phyloP scores from a whole-genome alignment of 192 early-diverging fungal genomes.

The Coemansia furcata region DNA sequence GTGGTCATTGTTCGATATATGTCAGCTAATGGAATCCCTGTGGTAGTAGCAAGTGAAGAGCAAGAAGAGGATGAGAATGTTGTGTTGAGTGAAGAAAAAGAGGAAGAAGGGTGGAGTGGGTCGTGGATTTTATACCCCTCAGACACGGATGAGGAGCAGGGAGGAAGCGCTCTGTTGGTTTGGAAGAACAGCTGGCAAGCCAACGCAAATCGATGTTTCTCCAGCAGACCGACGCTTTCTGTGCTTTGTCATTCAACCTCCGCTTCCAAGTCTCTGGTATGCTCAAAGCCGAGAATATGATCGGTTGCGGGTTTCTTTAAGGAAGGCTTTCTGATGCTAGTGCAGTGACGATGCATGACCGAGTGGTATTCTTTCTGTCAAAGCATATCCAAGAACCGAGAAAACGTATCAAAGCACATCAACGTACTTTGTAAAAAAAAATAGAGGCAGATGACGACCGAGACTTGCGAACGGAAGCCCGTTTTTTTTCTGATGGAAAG shows the following conservation, averaged over 20 bases:
- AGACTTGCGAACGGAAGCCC: background rate
- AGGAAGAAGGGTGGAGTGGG: background rate
- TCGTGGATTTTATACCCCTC: background rate
- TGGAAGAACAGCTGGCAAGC: background rate
- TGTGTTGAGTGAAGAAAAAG: background rate
- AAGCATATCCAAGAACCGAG: background rate
- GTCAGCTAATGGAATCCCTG: background rate
- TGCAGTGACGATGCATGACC: background rate
- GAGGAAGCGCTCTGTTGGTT: background rate
- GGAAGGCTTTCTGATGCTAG: background rate
- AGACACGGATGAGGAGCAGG: too few species aligned
- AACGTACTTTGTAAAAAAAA: background rate
- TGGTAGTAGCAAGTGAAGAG: background rate
- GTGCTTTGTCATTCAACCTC: background rate
- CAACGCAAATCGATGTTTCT: background rate
- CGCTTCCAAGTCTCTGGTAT: background rate
- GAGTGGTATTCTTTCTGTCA: background rate
- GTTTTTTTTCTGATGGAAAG: background rate
- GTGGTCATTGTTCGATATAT: background rate
- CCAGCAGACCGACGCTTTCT: background rate
- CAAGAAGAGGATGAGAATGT: background rate
- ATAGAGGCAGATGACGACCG: background rate
- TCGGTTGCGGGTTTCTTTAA: background rate
- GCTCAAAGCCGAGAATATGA: background rate
- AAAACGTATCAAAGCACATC: background rate